Base-by-base conservation (phyloP, 805 yeast genomes). In the Lachancea quebecensis region DNA sequence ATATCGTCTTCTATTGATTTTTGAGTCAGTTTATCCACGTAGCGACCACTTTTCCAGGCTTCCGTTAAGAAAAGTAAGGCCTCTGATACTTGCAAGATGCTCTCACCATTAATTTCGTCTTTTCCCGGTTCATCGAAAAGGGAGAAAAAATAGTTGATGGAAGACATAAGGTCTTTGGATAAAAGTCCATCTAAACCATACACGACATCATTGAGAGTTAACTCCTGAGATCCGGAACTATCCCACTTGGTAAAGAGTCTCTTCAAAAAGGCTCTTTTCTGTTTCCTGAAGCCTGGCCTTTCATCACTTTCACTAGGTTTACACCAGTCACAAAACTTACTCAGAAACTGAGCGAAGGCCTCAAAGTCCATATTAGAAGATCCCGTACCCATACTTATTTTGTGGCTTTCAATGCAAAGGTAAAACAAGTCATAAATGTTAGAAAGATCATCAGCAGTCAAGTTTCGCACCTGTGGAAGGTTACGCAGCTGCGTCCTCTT, bases 401-500 rank as follows among this genome's bases (percentile, higher is more conserved):
- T 65, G 66, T 77, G 72, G n/a, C 87, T 71, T 60, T 82, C 82
- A 27, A 89, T 75, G 10, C 86, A 82, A 30, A 79, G 77, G 58
- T 90, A 88, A 62, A 81, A 91, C 34, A 93, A 71, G 57, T 93
- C 98, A 62, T 93, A 91, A 4, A 89, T 70, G 45, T 83, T 77
- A 3, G 88, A 78, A 14, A 88, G 53, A 33, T 85, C 78, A 0
- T 72, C 80, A 21, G 65, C 70, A 3, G 72, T 61, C 30, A 91
- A 66, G 57, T 84, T 77, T 21, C 72, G 74, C 1, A 86, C 78
- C 59, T 82, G 82, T 31, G 95, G 91, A 44, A 91, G 68, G 63
- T 88, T 90, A 53, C 99, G 74, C 35, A 93, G 62, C 63, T 93
- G 96, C 0, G 97, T 87, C 46, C 96, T 74, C 64, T 91, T 93